These are phyloP conservation scores for Clarireedia sp. DNA, from an alignment of 2,329 filamentous ascomycete species.

Conservation along the genomic window DNA sequence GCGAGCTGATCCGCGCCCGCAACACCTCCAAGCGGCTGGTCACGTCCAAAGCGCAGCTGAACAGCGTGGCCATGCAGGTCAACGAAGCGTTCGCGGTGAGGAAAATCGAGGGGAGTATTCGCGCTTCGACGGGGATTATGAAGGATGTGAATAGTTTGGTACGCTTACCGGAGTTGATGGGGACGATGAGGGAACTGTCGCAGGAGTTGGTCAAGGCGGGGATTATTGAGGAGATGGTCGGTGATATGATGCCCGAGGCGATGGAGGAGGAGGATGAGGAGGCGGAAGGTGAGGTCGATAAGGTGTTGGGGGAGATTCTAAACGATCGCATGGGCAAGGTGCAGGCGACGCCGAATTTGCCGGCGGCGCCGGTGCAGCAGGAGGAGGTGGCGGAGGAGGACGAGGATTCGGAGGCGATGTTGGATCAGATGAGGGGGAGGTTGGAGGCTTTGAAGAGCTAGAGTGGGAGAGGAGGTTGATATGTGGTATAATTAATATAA, in stretches of 20 bases:
- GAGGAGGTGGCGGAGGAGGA: constrained; percentile 59
- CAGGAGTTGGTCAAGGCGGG: constrained; percentile 88
- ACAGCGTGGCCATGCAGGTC: constrained; percentile 94
- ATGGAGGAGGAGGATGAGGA: constrained; percentile 67
- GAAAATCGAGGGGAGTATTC: constrained; percentile 91
- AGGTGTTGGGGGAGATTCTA: constrained; percentile 83
- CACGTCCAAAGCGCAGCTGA: constrained; percentile 85
- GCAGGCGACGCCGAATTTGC: constrained; percentile 48
- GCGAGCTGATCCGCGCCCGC: constrained; percentile 76
- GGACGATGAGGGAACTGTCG: constrained; percentile 82
- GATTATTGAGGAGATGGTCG: constrained; percentile 96
- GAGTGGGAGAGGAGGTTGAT: neutral
- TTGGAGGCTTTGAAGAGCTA: constrained; percentile 86
- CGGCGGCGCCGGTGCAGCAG: constrained; percentile 40
- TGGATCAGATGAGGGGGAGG: constrained; percentile 89
- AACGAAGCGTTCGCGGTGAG: constrained; percentile 91
- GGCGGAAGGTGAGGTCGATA: constrained; percentile 79
- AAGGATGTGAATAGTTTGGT: constrained; percentile 88
- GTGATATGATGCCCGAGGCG: constrained; percentile 73
- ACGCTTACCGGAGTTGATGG: constrained; percentile 74
- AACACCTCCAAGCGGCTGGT: constrained; percentile 66
- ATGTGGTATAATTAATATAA: neutral
- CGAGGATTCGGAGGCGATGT: constrained; percentile 79
- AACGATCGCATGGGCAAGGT: constrained; percentile 70
- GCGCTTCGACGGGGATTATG: constrained; percentile 85